Evolutionary conservation across 73 alveolate species (phyloP), one percentile per base, ranked within the genome.

Genomic region (Blepharisma japonicum): DNA sequence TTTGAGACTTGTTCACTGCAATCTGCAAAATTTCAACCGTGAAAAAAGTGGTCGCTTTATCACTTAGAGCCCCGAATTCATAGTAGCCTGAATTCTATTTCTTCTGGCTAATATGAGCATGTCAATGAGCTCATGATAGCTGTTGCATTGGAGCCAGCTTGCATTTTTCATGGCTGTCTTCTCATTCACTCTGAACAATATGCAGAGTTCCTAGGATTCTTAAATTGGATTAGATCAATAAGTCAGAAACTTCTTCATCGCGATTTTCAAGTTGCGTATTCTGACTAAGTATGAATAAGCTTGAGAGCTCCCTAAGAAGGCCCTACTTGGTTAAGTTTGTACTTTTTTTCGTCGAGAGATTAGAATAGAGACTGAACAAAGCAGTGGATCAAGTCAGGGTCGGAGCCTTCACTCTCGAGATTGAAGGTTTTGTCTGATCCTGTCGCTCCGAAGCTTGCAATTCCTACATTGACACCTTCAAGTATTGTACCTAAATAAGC

Each of bases 341-440:
- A 89, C 68, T 94, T 80, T 87, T 94, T 95, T 72, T 96, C 96
- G 80, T 97, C 99, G 46, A 97, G 85, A 55, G 91, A 82, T 9
- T 94, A 91, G 82, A 95, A 97, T 45, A 95, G 72, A n/a, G 98
- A 86, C 77, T 94, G 96, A n/a, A 97, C 95, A 94, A n/a, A 72
- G 55, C 93, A 86, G 18, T 88, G 83, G 21, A 95, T 87, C 20
- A 97, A 86, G 14, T 99, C 99, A 56, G 98, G 95, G 76, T 97
- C 99, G 67, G 91, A 87, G 46, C 88, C 91, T 78, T 92, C 92
- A 38, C 99, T 99, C 85, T 96, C 98, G 45, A 96, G 77, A 25
- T 97, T 83, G 84, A 90, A 94, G 45, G 98, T 89, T 79, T 97
- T 97, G 6, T 98, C 99, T 76, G 97, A 84, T 38, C 98, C 99